Conservation (phyloP, 176 grass and related monocot genomes). For the Hsuehochloa calcarea region DNA sequence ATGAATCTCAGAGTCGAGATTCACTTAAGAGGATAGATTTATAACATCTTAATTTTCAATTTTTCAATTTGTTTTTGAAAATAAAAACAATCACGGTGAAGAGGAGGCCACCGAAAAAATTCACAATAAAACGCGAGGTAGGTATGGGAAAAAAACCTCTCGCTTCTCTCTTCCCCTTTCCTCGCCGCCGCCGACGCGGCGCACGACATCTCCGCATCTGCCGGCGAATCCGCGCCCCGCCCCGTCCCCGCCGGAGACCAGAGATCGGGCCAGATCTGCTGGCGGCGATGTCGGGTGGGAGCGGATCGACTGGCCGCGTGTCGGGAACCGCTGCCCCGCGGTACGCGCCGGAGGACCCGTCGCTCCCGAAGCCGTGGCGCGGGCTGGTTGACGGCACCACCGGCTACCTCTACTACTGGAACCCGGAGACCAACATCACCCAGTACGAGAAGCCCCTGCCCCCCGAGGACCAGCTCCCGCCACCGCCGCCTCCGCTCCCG, state of each 20-base stretch:
- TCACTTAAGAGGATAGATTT: no score
- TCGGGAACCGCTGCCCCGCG: conserved; percentile 50
- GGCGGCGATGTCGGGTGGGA: conserved; percentile 25
- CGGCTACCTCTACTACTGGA: conserved; percentile 99
- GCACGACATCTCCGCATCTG: not conserved
- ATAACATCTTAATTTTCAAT: no score
- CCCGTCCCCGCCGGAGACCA: not conserved
- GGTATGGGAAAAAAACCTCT: not conserved
- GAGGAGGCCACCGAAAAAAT: not conserved
- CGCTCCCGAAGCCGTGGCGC: conserved; percentile 92
- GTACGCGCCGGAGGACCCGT: conserved; percentile 89
- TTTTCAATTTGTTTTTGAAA: no score
- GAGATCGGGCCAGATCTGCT: conserved; percentile 39
- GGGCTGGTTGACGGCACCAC: conserved; percentile 88
- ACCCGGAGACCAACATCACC: conserved; percentile 86
- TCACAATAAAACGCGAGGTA: conserved; percentile 4
- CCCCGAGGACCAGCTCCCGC: conserved; percentile 48
- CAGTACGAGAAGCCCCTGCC: conserved; percentile 81
- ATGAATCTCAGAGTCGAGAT: no score
- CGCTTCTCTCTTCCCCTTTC: not conserved
- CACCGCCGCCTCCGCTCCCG: conserved; percentile 61
- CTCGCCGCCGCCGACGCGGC: not conserved
- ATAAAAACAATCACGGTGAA: no score
- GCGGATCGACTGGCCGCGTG: conserved; percentile 16
- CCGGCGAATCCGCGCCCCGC: not conserved